Percentiles rank a stretch among this genome's conserved stretches.
Conservation (phyloP, 371 early-diverging fungal genomes). For the Capniomyces stellatus region DNA sequence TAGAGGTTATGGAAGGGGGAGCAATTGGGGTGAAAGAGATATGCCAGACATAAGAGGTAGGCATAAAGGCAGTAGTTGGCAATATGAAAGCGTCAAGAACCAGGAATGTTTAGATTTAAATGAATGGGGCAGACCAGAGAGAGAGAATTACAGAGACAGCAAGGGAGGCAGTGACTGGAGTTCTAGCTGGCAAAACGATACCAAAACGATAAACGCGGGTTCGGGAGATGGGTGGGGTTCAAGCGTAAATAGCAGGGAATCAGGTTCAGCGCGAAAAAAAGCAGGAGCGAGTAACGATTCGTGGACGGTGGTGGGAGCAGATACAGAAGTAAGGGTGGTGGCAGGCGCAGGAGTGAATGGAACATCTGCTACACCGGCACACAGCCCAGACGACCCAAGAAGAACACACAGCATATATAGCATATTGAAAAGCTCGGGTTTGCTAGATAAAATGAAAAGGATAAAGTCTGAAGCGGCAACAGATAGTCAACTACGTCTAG, state of each 20-base stretch:
- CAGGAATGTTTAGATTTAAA: too few relatives aligned
- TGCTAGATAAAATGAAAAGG: conserved; percentile 30
- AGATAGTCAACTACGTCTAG: conserved; percentile 31
- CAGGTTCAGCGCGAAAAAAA: not conserved
- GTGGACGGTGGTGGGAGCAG: not conserved
- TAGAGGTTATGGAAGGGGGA: too few relatives aligned
- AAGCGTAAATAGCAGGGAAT: not conserved
- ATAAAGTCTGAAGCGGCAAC: conserved; percentile 33
- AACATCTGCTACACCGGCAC: conserved; percentile 31
- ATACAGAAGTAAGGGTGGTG: not conserved
- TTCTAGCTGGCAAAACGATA: not conserved
- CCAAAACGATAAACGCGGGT: too few relatives aligned
- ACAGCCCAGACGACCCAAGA: conserved; percentile 55
- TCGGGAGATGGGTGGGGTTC: not conserved
- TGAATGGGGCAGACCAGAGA: too few relatives aligned
- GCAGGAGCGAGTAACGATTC: not conserved
- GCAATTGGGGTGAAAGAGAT: too few relatives aligned
- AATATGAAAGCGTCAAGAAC: too few relatives aligned
- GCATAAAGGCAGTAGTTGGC: too few relatives aligned
- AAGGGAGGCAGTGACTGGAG: not conserved
- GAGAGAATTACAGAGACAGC: not conserved
- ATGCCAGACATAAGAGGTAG: too few relatives aligned
- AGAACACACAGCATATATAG: conserved; percentile 45
- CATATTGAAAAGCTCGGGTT: conserved; percentile 28
- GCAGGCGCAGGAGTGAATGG: not conserved